These are phyloP conservation scores for Euphorbia peplus DNA, from an alignment of 345 rosid genomes.

Conservation along the genomic window DNA sequence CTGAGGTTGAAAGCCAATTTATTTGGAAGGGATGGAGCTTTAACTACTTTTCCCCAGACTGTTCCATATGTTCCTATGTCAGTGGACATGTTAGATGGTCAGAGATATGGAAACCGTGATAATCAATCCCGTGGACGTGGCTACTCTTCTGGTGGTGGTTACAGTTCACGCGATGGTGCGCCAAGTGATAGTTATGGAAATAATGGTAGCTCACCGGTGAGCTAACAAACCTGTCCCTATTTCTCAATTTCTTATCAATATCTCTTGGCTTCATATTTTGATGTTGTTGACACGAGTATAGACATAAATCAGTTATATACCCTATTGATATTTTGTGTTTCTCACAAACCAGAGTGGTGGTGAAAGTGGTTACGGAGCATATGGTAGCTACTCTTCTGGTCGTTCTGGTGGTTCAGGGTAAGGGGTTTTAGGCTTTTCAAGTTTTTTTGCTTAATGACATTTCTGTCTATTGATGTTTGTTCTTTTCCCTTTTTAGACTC, in stretches of 20 bases:
- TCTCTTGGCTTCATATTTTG: neutral
- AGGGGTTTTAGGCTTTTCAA: neutral
- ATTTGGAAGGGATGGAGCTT: constrained; percentile 36
- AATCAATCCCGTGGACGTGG: constrained; percentile 28
- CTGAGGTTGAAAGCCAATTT: constrained; percentile 35
- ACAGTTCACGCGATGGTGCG: constrained; percentile 21
- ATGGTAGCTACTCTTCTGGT: constrained; percentile 35
- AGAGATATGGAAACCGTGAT: constrained; percentile 26
- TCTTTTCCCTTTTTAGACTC: neutral
- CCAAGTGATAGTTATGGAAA: constrained; percentile 22
- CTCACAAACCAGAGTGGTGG: constrained; percentile 25
- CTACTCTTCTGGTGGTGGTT: constrained; percentile 24
- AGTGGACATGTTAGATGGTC: constrained; percentile 22
- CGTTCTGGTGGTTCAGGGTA: constrained; percentile 39
- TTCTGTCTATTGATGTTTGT: neutral
- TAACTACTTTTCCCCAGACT: constrained; percentile 24
- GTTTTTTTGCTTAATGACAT: neutral
- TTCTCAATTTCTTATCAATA: neutral
- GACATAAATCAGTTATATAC: neutral
- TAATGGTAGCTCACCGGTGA: constrained; percentile 23
- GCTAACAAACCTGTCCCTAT: neutral
- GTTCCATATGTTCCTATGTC: constrained; percentile 28
- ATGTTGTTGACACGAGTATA: neutral
- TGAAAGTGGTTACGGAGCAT: constrained; percentile 38
- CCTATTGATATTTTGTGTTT: neutral